Percentiles rank a stretch among this genome's conserved stretches.
phyloP scores from a whole-genome alignment of 1,284 basidiomycete species.

The Ceratobasidium sp. region DNA sequence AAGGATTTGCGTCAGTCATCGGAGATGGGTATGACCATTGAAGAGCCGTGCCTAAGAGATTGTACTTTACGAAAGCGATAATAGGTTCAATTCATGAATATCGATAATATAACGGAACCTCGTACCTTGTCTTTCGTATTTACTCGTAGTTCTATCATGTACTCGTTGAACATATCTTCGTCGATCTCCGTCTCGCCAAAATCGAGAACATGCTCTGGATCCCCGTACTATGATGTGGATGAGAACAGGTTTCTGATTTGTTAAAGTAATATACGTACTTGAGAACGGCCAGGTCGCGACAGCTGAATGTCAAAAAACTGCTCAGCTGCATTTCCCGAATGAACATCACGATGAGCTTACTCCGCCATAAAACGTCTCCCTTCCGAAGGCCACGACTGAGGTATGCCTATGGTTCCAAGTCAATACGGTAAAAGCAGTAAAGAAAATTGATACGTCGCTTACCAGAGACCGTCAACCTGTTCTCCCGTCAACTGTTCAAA shows the following conservation, averaged over 20 bases:
- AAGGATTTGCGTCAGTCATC: slow-evolving; percentile 29
- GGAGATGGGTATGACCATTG: neutral
- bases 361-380: slow-evolving; percentile 89
- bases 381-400: slow-evolving; percentile 84
- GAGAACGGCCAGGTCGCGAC: slow-evolving; percentile 75
- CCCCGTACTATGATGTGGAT: slow-evolving; percentile 68
- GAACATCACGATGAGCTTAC: neutral
- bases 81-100: neutral
- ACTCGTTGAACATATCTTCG: slow-evolving; percentile 83
- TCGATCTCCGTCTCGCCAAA: slow-evolving; percentile 87
- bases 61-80: slow-evolving; percentile 67
- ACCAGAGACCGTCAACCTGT: slow-evolving; percentile 92
- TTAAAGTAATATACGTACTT: slow-evolving; percentile 59
- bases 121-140: slow-evolving; percentile 87
- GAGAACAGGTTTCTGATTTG: slow-evolving; percentile 20
- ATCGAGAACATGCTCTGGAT: slow-evolving; percentile 77
- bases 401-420: slow-evolving; percentile 82
- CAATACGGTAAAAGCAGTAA: neutral
- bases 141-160: slow-evolving; percentile 74
- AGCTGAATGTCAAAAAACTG: slow-evolving; percentile 67
- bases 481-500: slow-evolving; percentile 76
- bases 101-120: slow-evolving; percentile 17
- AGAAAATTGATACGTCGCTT: slow-evolving; percentile 48
- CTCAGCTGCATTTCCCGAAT: neutral
- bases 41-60: slow-evolving; percentile 72